Percentiles rank a stretch among this genome's conserved stretches.
These are phyloP conservation scores for Triangularia verruculosa DNA, from an alignment of 2,329 filamentous ascomycete species.

Conservation along the genomic window DNA sequence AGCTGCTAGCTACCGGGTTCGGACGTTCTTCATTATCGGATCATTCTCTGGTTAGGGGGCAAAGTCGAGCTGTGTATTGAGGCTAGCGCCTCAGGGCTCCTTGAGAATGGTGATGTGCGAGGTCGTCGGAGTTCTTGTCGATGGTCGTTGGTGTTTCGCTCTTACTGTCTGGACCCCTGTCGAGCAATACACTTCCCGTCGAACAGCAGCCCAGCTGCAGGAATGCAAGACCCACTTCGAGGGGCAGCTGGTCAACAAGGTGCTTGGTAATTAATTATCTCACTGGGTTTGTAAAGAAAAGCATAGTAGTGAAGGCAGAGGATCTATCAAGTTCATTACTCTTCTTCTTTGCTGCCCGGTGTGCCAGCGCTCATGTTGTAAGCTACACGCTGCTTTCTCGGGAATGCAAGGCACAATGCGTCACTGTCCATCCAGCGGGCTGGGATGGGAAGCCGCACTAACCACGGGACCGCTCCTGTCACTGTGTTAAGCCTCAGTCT, in stretches of 20 bases:
- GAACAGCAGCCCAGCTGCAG: neutral
- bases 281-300: neutral
- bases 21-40: slow-evolving; percentile 21
- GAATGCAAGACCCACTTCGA: neutral
- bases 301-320: neutral
- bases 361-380: neutral
- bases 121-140: neutral
- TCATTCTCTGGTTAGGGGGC: neutral
- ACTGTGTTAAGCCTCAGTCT: too few relatives aligned
- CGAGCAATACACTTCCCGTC: neutral
- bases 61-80: neutral
- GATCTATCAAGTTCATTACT: neutral
- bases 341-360: neutral
- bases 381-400: neutral
- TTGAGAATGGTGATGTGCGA: neutral
- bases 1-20: slow-evolving; percentile 23
- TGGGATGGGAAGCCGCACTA: neutral
- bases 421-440: too few relatives aligned
- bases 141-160: slow-evolving; percentile 7
- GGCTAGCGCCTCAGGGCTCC: neutral
- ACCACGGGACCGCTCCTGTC: too few relatives aligned
- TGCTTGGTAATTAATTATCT: neutral
- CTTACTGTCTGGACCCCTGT: neutral
- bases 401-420: neutral
- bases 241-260: neutral